Evolutionary conservation across 2,329 filamentous ascomycete genomes (phyloP), one percentile per base, ranked within the genome.

Genomic region (Pseudocercospora fuligena): DNA sequence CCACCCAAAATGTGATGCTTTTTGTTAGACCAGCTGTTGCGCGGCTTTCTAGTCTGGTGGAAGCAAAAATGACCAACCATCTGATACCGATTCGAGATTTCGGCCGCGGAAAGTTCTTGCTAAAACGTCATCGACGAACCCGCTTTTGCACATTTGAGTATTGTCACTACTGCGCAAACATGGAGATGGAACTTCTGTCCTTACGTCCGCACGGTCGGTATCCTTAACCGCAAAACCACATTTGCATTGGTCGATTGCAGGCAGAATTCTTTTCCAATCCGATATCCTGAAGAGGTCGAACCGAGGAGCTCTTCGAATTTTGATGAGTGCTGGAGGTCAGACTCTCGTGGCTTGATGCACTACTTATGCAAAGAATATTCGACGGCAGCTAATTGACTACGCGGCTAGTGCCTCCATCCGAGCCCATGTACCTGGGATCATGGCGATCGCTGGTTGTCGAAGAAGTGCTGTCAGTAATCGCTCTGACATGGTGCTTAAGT

Each of bases 361-460:
- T 21, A 33, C 57, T 43, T 25, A 60, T 60, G 57, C 33, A 60
- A 25, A 47, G 57, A 60, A 60, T 47, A 14, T 29, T 60, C 57
- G 6, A 21, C 33, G 57, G 57, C 21, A 23, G 29, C 36, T 47
- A 58, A 14, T 51, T 16, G 23, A 51, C 19, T 51, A n/a, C 40
- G 40, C 47, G 47, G 47, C 47, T 51, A 51, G 21, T 51, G 47
- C 47, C 29, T 27, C 5, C 31, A 36, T 60, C 9, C 57, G 21
- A 25, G 5, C 57, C 23, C 23, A 56, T 27, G 25, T 29, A 27
- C 25, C 51, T 19, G 27, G 27, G 27, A n/a, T n/a, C 23, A 56
- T 56, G 51, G 12, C 25, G 51, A 29, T 56, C 25, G 27, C 27
- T 54, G 21, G 49, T 27, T 8, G 23, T 56, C 16, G 25, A 31